Evolutionary conservation across 2,329 filamentous ascomycete species (phyloP), one percentile per base, ranked within the genome.

Genomic region (Fusarium sp.): DNA sequence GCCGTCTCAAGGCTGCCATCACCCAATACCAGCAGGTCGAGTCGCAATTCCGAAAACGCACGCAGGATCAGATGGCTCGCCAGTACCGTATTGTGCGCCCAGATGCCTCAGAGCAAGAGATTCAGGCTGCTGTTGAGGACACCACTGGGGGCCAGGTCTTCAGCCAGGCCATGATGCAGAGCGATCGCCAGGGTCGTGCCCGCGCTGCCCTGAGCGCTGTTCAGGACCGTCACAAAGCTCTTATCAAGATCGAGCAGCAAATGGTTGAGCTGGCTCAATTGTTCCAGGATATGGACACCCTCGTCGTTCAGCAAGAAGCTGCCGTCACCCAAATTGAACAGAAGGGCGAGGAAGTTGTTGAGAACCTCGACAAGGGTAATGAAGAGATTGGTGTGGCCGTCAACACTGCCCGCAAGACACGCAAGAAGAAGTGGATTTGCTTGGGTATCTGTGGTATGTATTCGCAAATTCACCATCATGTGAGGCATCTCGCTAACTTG

Each of bases 391-490:
- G 88, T 42, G 89, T 89, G n/a, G 95, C 95, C 18, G 93, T 97
- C 71, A 87, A 88, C 69, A 97, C 93, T 75, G 95, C 95, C 14
- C 88, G 92, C 81, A 89, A 90, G 76, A 93, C 92, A 56, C 89
- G 93, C 76, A 93, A 91, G 85, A 97, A 97, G 94, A 98, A 98
- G 92, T 98, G 95, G 95, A 95, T 93, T 81, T 97, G 95, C 86
- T 84, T 97, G 75, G 91, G 92, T 78, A 94, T 98, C 78, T 85
- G 87, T 76, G 84, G 88, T 90, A 85, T 76, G 88, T 79, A 26
- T 65, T 26, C 24, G 36, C 18, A 30, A 20, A 10, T 15, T n/a
- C 20, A 24, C 24, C 11, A 16, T 28, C 22, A 7, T 22, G 2
- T 5, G 41, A n/a, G 53, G 24, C 41, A 14, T 30, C 26, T 61